These are phyloP conservation scores for Plectosphaerella cucumerina DNA, from an alignment of 2,329 filamentous ascomycete genomes.

Conservation along the genomic window DNA sequence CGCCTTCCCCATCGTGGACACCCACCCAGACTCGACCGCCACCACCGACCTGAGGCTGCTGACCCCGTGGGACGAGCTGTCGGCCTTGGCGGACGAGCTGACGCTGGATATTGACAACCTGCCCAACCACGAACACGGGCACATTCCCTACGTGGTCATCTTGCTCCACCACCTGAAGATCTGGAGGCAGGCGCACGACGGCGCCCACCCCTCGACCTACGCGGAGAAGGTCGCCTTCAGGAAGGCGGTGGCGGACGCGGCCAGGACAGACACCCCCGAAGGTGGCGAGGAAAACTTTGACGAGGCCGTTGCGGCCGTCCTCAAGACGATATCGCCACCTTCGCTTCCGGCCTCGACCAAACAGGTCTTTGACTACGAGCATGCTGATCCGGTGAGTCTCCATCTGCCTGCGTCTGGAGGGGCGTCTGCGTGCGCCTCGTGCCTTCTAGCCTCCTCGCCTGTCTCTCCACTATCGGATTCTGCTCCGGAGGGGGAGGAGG, in stretches of 20 bases:
- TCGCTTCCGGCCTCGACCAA: slow-evolving; percentile 65
- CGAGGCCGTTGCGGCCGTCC: slow-evolving; percentile 80
- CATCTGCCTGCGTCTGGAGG: slow-evolving; percentile 10
- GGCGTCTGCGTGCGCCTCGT: no score
- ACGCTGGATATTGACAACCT: slow-evolving; percentile 66
- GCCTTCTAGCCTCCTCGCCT: not conserved
- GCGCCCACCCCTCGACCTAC: slow-evolving; percentile 67
- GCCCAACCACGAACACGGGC: slow-evolving; percentile 79
- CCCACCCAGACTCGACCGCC: slow-evolving; percentile 83
- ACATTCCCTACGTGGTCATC: slow-evolving; percentile 82
- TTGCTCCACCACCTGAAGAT: slow-evolving; percentile 75
- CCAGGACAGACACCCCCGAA: slow-evolving; percentile 70
- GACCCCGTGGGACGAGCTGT: slow-evolving; percentile 79
- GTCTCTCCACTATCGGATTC: no score
- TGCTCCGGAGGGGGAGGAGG: no score
- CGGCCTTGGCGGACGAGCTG: slow-evolving; percentile 61
- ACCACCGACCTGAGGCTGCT: slow-evolving; percentile 82
- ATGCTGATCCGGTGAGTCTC: slow-evolving; percentile 47
- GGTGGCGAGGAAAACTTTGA: slow-evolving; percentile 97
- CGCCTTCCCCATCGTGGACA: slow-evolving; percentile 91
- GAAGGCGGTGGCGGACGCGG: slow-evolving; percentile 60
- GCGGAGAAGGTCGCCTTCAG: slow-evolving; percentile 84
- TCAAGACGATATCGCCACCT: slow-evolving; percentile 76
- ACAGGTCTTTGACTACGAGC: slow-evolving; percentile 71
- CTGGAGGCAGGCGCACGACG: slow-evolving; percentile 72